Evolutionary conservation across 345 rosid species (phyloP).

Genomic region (Arabidopsis suecica): DNA sequence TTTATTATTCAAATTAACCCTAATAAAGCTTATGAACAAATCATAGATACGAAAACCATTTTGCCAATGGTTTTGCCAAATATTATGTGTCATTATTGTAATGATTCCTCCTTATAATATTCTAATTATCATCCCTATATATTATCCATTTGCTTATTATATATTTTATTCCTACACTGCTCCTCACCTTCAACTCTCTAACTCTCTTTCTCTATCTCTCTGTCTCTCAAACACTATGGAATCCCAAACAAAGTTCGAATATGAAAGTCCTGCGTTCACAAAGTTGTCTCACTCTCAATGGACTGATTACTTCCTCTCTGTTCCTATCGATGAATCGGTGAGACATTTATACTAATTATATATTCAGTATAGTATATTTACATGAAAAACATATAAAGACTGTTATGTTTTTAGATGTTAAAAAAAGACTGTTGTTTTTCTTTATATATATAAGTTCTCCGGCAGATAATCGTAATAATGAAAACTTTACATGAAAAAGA

Average conservation of each 20-base stretch:
- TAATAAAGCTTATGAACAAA: too few species aligned
- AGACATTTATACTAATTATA: neutral
- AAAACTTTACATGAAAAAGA: neutral
- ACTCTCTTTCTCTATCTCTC: neutral
- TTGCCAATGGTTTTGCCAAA: too few species aligned
- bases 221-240: neutral
- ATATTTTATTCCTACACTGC: neutral
- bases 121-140: too few species aligned
- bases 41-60: too few species aligned
- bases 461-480: neutral
- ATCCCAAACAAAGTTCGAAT: neutral
- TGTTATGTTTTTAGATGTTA: too few species aligned
- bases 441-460: neutral
- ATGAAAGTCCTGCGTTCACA: slow-evolving; percentile 7
- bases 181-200: neutral
- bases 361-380: neutral
- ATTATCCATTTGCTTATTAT: neutral
- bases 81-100: too few species aligned
- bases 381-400: neutral
- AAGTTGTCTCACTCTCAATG: slow-evolving; percentile 24
- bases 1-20: too few species aligned
- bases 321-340: slow-evolving; percentile 10
- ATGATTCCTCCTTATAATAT: too few species aligned
- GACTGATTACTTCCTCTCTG: slow-evolving; percentile 21
- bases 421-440: too few species aligned